Evolutionary conservation across 2,329 filamentous ascomycete genomes (phyloP).

Genomic region (Phaeosphaeriaceae sp.): DNA sequence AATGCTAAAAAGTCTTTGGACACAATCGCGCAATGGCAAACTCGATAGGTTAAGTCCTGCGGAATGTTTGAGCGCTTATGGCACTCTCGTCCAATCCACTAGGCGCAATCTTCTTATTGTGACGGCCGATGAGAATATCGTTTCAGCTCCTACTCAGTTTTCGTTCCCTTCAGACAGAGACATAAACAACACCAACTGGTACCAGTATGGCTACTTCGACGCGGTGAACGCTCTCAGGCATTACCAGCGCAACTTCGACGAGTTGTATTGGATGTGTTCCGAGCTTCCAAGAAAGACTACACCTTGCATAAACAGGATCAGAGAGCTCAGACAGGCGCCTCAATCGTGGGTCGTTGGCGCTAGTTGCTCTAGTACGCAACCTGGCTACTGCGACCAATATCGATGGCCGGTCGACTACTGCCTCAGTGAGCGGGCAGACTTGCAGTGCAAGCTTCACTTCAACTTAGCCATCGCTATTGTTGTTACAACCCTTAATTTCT

Average conservation of each 20-base stretch:
- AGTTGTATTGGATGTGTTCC: neutral
- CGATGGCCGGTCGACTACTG: neutral
- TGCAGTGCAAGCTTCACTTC: neutral
- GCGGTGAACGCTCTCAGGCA: neutral
- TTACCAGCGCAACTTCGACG: neutral
- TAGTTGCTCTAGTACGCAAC: neutral
- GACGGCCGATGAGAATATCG: slow-evolving; percentile 4
- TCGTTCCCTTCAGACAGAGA: neutral
- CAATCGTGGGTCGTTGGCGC: neutral
- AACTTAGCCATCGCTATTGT: neutral
- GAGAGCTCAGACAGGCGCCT: neutral
- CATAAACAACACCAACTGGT: slow-evolving; percentile 6
- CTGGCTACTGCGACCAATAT: neutral
- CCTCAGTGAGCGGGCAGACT: neutral
- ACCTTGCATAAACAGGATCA: neutral
- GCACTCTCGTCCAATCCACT: slow-evolving; percentile 12
- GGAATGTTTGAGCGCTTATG: slow-evolving; percentile 27
- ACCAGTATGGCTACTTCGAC: neutral
- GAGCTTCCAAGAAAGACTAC: neutral
- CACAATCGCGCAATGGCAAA: neutral
- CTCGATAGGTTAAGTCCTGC: slow-evolving; percentile 7
- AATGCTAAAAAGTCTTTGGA: neutral
- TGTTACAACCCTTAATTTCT: neutral
- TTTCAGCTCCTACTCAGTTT: neutral
- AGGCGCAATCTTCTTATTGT: slow-evolving; percentile 21